Evolutionary conservation across 495 filamentous ascomycete genomes (phyloP).

Genomic region (Pseudoneurospora amorphoporcata): DNA sequence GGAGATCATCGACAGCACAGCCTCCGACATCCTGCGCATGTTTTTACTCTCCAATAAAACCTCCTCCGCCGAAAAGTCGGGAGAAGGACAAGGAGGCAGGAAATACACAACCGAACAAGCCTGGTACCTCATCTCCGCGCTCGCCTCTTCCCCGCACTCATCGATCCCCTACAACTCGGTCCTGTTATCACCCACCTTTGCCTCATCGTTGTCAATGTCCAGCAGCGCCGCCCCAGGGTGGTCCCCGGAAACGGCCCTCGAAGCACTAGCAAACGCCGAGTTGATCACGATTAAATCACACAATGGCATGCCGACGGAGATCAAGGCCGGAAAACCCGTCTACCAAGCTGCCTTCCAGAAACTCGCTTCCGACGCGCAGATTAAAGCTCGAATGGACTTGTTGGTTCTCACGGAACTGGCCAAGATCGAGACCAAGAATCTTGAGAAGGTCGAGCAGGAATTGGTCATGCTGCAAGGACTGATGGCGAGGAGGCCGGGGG

Average conservation of each 20-base stretch:
- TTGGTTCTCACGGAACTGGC: slow-evolving; percentile 54
- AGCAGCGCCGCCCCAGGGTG: too few relatives aligned
- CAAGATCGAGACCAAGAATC: slow-evolving; percentile 59
- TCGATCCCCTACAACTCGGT: slow-evolving; percentile 70
- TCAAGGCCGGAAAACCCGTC: slow-evolving; percentile 79
- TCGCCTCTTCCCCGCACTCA: slow-evolving; percentile 33
- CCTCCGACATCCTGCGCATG: slow-evolving; percentile 86
- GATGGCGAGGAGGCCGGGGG: slow-evolving; percentile 51
- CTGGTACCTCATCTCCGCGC: slow-evolving; percentile 72
- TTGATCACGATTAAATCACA: slow-evolving; percentile 66
- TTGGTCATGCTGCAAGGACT: slow-evolving; percentile 47
- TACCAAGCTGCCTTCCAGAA: slow-evolving; percentile 71
- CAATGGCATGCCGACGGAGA: slow-evolving; percentile 63
- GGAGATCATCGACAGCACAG: slow-evolving; percentile 79
- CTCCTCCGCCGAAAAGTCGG: background rate
- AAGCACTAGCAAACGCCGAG: slow-evolving; percentile 75
- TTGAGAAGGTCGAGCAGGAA: slow-evolving; percentile 74
- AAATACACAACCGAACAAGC: slow-evolving; percentile 77
- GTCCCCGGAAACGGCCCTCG: slow-evolving; percentile 52
- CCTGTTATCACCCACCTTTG: slow-evolving; percentile 63
- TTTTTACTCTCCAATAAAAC: slow-evolving; percentile 52
- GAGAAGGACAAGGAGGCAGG: slow-evolving; percentile 27
- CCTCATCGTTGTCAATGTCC: slow-evolving; percentile 29
- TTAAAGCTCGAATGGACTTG: slow-evolving; percentile 67
- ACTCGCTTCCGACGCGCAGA: slow-evolving; percentile 58